phyloP scores from a whole-genome alignment of 2,329 filamentous ascomycete genomes.

The Ascochyta fabae region DNA sequence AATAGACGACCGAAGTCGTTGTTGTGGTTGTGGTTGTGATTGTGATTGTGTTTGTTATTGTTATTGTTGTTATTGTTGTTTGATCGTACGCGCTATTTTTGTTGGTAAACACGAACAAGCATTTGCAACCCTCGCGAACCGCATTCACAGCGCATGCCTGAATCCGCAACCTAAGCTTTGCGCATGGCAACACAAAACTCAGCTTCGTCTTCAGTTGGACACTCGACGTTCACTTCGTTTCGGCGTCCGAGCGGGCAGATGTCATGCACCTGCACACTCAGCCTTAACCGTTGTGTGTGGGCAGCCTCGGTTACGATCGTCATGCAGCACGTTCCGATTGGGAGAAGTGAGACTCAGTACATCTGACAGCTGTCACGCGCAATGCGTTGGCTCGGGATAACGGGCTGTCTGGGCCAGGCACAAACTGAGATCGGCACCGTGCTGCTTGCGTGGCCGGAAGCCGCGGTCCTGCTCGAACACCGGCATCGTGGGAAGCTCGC shows the following conservation, averaged over 20 bases:
- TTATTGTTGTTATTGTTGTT: neutral
- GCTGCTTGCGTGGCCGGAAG: constrained; percentile 2
- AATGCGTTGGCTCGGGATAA: constrained; percentile 2
- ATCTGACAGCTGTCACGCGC: constrained; percentile 9
- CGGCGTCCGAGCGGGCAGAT: constrained; percentile 6
- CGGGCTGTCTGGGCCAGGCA: constrained; percentile 11
- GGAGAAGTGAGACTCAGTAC: constrained; percentile 7
- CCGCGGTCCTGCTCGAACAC: constrained; percentile 1
- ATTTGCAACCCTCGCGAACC: neutral
- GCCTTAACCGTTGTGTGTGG: constrained; percentile 12
- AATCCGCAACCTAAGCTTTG: neutral
- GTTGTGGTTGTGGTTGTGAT: neutral
- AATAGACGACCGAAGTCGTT: neutral
- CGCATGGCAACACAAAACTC: constrained; percentile 3
- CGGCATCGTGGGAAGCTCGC: neutral
- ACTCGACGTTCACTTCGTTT: constrained; percentile 5
- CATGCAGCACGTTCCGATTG: constrained; percentile 9
- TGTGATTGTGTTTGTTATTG: too few relatives aligned
- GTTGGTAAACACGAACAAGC: constrained; percentile 11
- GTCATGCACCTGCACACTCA: constrained; percentile 14
- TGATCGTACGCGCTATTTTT: constrained; percentile 7
- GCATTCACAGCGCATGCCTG: constrained; percentile 2
- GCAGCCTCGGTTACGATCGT: constrained; percentile 3
- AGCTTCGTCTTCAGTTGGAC: neutral
- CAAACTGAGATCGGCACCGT: constrained; percentile 11